phyloP scores from a whole-genome alignment of 192 early-diverging fungal species.

The Phlyctochytrium planicorne region DNA sequence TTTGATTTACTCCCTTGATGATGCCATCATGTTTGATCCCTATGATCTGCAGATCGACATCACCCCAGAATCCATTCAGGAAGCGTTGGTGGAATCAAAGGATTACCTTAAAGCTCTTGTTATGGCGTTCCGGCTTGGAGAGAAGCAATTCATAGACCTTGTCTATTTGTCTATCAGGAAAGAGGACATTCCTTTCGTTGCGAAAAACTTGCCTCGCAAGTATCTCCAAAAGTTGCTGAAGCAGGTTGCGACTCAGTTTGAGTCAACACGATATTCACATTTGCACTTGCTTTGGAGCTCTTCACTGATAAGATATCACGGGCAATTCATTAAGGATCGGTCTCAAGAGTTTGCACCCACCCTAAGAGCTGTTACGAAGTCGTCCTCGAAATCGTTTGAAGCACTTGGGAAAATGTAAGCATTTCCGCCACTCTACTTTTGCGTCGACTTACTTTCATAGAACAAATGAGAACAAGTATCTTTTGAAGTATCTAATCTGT shows the following conservation, averaged over 20 bases:
- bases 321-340: conserved; percentile 46
- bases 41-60: conserved; percentile 98
- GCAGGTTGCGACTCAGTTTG: conserved; percentile 79
- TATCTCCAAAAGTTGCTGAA: conserved; percentile 83
- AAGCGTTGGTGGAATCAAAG: conserved; percentile 61
- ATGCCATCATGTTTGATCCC: conserved; percentile 91
- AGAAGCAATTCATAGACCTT: conserved; percentile 68
- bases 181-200: conserved; percentile 63
- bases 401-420: conserved; percentile 57
- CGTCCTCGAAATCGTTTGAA: conserved; percentile 41
- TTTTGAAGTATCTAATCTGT: conserved; percentile 55
- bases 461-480: conserved; percentile 77
- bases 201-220: conserved; percentile 79
- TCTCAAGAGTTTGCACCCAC: conserved; percentile 41
- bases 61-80: conserved; percentile 82
- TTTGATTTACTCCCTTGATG: conserved; percentile 93
- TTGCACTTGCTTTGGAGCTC: conserved; percentile 85
- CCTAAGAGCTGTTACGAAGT: conserved; percentile 77
- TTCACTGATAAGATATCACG: conserved; percentile 74
- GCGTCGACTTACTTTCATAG: conserved; percentile 39
- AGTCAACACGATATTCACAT: conserved; percentile 80
- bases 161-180: conserved; percentile 83
- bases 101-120: conserved; percentile 87
- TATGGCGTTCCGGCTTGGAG: conserved; percentile 94
- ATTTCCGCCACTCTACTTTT: conserved; percentile 10